phyloP scores from a whole-genome alignment of 2,329 filamentous ascomycete genomes.

The Exophiala phaeomuriformis region DNA sequence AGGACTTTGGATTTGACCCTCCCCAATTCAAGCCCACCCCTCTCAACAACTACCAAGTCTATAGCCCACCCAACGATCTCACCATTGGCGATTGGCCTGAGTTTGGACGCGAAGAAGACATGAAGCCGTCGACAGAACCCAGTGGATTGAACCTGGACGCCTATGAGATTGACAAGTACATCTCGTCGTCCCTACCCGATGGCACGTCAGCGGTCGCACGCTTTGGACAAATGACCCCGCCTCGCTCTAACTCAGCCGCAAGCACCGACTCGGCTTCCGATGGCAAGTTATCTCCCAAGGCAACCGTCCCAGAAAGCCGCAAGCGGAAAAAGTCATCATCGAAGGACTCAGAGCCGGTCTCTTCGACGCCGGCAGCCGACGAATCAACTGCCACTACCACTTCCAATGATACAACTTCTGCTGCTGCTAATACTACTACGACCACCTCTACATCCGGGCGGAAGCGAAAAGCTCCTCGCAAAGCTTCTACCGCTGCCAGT shows the following conservation, averaged over 20 bases:
- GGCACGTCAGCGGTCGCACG: slow-evolving; percentile 19
- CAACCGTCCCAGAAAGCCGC: slow-evolving; percentile 8
- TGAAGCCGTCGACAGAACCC: slow-evolving; percentile 11
- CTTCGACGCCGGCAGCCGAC: background rate
- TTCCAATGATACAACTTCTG: too few species aligned
- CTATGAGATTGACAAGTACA: slow-evolving; percentile 23
- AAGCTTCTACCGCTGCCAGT: slow-evolving; percentile 11
- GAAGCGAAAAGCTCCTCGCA: slow-evolving; percentile 23
- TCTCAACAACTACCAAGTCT: slow-evolving; percentile 19
- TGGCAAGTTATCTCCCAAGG: slow-evolving; percentile 20
- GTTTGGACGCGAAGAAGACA: slow-evolving; percentile 22
- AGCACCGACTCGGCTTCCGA: slow-evolving; percentile 11
- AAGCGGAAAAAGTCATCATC: slow-evolving; percentile 19
- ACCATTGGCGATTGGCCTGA: slow-evolving; percentile 19
- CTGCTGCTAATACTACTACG: background rate
- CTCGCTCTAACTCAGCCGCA: slow-evolving; percentile 23
- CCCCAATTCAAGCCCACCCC: slow-evolving; percentile 9
- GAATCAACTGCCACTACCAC: too few species aligned
- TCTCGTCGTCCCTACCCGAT: slow-evolving; percentile 18
- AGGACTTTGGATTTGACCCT: slow-evolving; percentile 27
- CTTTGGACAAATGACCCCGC: slow-evolving; percentile 26
- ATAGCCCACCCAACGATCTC: slow-evolving; percentile 22
- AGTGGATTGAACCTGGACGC: slow-evolving; percentile 6
- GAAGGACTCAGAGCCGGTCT: slow-evolving; percentile 6
- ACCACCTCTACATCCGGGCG: slow-evolving; percentile 12